Evolutionary conservation across 2,329 filamentous ascomycete genomes (phyloP).

Genomic region (Cladosporium colombiae): DNA sequence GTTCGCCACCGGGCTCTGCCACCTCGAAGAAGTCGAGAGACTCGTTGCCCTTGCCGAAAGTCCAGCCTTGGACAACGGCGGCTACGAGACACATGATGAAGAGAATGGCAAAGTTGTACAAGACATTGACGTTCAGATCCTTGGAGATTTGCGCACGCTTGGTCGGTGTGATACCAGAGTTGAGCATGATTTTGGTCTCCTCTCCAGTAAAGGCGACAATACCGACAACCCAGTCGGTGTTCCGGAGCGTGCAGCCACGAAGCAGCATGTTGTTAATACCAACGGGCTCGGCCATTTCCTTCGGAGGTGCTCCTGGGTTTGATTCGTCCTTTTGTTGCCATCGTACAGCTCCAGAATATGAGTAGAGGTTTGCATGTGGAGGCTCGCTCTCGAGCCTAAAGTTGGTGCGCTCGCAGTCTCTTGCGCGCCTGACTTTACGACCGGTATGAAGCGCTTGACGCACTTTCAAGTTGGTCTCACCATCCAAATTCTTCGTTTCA

Average conservation of each 20-base stretch:
- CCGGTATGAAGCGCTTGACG: conserved; percentile 87
- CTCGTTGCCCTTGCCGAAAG: conserved; percentile 73
- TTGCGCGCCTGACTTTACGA: conserved; percentile 78
- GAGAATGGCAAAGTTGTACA: conserved; percentile 92
- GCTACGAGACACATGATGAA: conserved; percentile 86
- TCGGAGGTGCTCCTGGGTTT: conserved; percentile 61
- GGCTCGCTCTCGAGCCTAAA: conserved; percentile 89
- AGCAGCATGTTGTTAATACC: conserved; percentile 93
- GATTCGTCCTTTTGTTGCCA: conserved; percentile 76
- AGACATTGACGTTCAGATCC: conserved; percentile 94
- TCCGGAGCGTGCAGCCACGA: conserved; percentile 88
- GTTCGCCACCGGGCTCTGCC: conserved; percentile 66
- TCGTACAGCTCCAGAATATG: conserved; percentile 85
- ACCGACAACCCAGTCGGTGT: conserved; percentile 94
- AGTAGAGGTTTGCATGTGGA: conserved; percentile 90
- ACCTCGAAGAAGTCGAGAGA: conserved; percentile 83
- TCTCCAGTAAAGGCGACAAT: conserved; percentile 92
- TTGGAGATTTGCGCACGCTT: conserved; percentile 90
- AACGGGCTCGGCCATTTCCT: conserved; percentile 87
- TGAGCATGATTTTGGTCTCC: conserved; percentile 99
- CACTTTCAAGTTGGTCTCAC: conserved; percentile 96
- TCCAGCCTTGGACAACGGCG: conserved; percentile 79
- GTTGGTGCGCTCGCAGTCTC: conserved; percentile 85
- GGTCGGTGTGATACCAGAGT: conserved; percentile 89
- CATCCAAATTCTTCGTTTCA: conserved; percentile 97